Conservation (phyloP, 164 flowering plant genomes). For the Nelumbo lutea region DNA sequence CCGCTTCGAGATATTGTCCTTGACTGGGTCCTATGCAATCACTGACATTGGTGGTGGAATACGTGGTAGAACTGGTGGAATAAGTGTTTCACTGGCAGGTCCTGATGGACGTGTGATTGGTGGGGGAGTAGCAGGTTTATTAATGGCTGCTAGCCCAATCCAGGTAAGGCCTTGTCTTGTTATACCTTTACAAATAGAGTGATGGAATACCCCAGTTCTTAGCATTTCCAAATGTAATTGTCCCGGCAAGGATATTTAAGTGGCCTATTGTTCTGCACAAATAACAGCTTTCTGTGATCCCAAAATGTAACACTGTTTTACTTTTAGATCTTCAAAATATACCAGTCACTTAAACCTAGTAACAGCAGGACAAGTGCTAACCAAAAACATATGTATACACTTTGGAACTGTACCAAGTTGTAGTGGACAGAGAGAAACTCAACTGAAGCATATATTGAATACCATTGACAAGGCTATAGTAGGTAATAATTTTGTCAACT, state of each 20-base stretch:
- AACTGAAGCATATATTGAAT: neutral
- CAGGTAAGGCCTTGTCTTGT: conserved; percentile 40
- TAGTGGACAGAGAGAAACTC: neutral
- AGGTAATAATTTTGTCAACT: too few relatives aligned
- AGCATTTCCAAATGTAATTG: neutral
- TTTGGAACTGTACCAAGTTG: too few relatives aligned
- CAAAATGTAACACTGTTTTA: too few relatives aligned
- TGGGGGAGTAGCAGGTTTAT: conserved; percentile 71
- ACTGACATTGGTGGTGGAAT: conserved; percentile 43
- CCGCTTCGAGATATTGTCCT: conserved; percentile 74
- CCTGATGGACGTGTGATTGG: conserved; percentile 91
- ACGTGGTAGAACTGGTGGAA: conserved; percentile 58
- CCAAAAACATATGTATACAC: too few relatives aligned
- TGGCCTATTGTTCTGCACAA: too few relatives aligned
- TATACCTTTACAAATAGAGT: neutral
- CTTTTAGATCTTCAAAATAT: too few relatives aligned
- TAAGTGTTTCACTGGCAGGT: conserved; percentile 85
- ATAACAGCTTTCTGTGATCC: too few relatives aligned
- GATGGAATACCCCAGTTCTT: neutral
- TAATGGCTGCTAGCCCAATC: conserved; percentile 77
- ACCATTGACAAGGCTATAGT: too few relatives aligned
- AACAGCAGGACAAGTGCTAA: too few relatives aligned
- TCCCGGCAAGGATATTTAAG: too few relatives aligned
- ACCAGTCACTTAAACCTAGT: too few relatives aligned
- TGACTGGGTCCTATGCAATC: conserved; percentile 63